Conservation (phyloP, 192 early-diverging fungal genomes). For the Nowakowskiella sp. region DNA sequence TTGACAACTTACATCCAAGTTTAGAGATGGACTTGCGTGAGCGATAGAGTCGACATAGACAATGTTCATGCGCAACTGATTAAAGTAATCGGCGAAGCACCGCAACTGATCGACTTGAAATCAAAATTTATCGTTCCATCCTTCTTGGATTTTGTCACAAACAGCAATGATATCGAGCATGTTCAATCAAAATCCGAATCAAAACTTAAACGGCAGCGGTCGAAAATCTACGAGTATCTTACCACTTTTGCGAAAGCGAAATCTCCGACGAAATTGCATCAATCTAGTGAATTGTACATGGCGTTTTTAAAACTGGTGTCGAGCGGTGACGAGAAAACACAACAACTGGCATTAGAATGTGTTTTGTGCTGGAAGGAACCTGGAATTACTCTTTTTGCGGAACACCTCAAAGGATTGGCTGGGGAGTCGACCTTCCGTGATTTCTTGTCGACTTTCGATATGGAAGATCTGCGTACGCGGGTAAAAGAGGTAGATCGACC, state of each 20-base stretch:
- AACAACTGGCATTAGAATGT: slow-evolving; percentile 74
- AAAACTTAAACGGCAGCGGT: slow-evolving; percentile 11
- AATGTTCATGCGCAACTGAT: slow-evolving; percentile 26
- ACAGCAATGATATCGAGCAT: not conserved
- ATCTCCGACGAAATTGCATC: slow-evolving; percentile 48
- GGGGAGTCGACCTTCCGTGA: slow-evolving; percentile 91
- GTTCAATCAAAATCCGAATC: not conserved
- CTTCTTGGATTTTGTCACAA: slow-evolving; percentile 28
- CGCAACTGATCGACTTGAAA: slow-evolving; percentile 28
- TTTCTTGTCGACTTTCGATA: slow-evolving; percentile 65
- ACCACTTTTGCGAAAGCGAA: slow-evolving; percentile 58
- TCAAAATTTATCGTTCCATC: slow-evolving; percentile 30
- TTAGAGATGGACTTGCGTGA: not conserved
- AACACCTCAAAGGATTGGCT: slow-evolving; percentile 65
- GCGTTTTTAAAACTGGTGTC: slow-evolving; percentile 66
- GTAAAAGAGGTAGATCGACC: slow-evolving; percentile 62
- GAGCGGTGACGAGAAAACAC: slow-evolving; percentile 71
- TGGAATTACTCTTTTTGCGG: slow-evolving; percentile 60
- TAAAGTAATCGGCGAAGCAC: slow-evolving; percentile 20
- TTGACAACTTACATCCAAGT: slow-evolving; percentile 1
- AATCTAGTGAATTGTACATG: slow-evolving; percentile 45
- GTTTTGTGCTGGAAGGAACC: slow-evolving; percentile 72
- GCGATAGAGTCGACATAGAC: slow-evolving; percentile 19
- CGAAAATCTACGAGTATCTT: slow-evolving; percentile 46
- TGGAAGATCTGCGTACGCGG: slow-evolving; percentile 41